These are phyloP conservation scores for Fusarium foetens DNA, from an alignment of 2,329 filamentous ascomycete species.

Conservation along the genomic window DNA sequence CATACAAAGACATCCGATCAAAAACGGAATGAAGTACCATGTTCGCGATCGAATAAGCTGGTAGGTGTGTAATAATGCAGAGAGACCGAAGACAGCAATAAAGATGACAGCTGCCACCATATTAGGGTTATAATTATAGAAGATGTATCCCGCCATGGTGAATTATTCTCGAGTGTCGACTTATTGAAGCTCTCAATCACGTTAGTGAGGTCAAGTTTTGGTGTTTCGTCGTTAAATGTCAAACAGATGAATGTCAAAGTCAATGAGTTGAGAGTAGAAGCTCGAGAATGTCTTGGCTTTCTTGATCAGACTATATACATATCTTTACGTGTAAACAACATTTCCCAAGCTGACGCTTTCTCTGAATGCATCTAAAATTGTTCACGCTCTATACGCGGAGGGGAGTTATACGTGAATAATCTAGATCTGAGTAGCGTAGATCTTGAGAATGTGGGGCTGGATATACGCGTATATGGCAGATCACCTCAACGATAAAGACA, in stretches of 20 bases:
- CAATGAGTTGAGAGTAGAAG: background rate
- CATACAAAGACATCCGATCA: constrained; percentile 64
- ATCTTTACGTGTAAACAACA: constrained; percentile 6
- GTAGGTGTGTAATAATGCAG: constrained; percentile 53
- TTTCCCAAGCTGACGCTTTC: background rate
- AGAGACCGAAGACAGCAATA: constrained; percentile 52
- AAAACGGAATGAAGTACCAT: constrained; percentile 64
- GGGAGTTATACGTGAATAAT: background rate
- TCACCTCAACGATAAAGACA: background rate
- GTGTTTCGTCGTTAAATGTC: background rate
- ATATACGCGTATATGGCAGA: constrained; percentile 29
- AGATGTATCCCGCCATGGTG: constrained; percentile 37
- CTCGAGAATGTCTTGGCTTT: background rate
- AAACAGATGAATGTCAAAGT: background rate
- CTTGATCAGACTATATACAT: constrained; percentile 28
- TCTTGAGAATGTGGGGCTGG: constrained; percentile 2
- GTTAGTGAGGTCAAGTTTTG: background rate
- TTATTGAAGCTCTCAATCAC: constrained; percentile 1
- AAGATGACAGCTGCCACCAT: constrained; percentile 56
- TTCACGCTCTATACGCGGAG: constrained; percentile 29
- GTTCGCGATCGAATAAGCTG: constrained; percentile 55
- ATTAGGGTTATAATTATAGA: constrained; percentile 61
- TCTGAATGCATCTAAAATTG: background rate
- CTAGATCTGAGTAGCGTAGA: constrained; percentile 1
- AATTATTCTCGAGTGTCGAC: background rate